Evolutionary conservation across 768 basidiomycete genomes (phyloP), one percentile per base, ranked within the genome.

Genomic region (Suillus cothurnatus): DNA sequence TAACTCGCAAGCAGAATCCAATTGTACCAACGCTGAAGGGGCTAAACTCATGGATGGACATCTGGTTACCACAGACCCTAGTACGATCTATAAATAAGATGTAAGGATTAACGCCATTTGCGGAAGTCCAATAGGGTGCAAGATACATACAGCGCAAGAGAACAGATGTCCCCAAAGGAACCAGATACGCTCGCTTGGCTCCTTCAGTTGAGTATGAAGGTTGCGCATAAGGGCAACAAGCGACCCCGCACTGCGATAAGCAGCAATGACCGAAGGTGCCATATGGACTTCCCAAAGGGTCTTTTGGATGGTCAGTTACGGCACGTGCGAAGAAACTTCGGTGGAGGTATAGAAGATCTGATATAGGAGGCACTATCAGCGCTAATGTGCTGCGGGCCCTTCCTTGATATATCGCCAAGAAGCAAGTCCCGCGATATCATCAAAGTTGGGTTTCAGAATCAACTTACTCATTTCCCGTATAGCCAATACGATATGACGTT

Each of bases 1-100:
- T 36, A 91, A 81, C 63, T 90, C 87, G 68, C 89, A 91, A 7
- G 90, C 90, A 0, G 90, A 90, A 71, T 91, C 88, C 34, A 92
- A 78, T 70, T 92, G 90, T 9, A 85, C 82, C 11, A 92, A 82
- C 5, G 90, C 90, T 28, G 90, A 91, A 21, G 89, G 88, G 26
- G 90, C 90, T 66, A 92, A 76, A 69, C 89, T 90, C 86, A 91
- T 90, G 21, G 90, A 91, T 14, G 90, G 90, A 75, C 90, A 91
- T 60, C 89, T 82, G 21, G 90, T 92, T 14, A 91, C 90, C 41
- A 92, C 89, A 26, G 89, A 89, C 41, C 90, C 90, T 56, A 92
- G 77, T 60, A 92, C 81, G 67, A 92, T 91, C 88, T 72, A 57
- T 49, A 34, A 45, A 64, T 67, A 59, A 32, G 28, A 50, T 19